Evolutionary conservation across 2,329 filamentous ascomycete species (phyloP).

Genomic region (Botryotinia calthae): DNA sequence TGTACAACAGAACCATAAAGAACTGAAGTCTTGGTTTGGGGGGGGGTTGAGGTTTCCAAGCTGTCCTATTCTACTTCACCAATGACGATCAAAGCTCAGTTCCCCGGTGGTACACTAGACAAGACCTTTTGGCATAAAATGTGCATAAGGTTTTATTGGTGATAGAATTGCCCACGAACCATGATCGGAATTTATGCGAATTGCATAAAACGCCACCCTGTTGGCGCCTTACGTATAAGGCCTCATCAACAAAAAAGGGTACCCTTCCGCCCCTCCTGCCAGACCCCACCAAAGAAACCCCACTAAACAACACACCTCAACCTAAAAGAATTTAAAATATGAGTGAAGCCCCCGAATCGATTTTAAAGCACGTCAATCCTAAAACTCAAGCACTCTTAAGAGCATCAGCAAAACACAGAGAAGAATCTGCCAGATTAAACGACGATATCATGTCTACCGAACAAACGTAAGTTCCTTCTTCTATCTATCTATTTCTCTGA

Average conservation of each 20-base stretch:
- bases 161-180: not conserved
- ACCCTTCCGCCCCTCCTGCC: conserved; percentile 12
- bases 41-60: conserved; percentile 22
- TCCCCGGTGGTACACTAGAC: not conserved
- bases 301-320: conserved; percentile 24
- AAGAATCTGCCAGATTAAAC: conserved; percentile 38
- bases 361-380: conserved; percentile 46
- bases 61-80: conserved; percentile 23
- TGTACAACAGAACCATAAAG: conserved; percentile 1
- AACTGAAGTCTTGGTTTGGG: conserved; percentile 1
- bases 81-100: conserved; percentile 7
- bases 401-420: conserved; percentile 37
- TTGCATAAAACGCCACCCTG: not conserved
- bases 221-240: not conserved
- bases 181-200: not conserved
- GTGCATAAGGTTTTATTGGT: conserved; percentile 7
- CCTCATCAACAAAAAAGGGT: not conserved
- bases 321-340: conserved; percentile 26
- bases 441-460: conserved; percentile 63
- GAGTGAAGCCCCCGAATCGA: conserved; percentile 38
- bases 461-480: conserved; percentile 65
- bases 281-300: conserved; percentile 22
- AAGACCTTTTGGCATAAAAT: not conserved
- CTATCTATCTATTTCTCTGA: not conserved
- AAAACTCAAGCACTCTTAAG: conserved; percentile 48